Conservation (phyloP, 2,329 filamentous ascomycete genomes). For the Colletotrichum chrysophilum region DNA sequence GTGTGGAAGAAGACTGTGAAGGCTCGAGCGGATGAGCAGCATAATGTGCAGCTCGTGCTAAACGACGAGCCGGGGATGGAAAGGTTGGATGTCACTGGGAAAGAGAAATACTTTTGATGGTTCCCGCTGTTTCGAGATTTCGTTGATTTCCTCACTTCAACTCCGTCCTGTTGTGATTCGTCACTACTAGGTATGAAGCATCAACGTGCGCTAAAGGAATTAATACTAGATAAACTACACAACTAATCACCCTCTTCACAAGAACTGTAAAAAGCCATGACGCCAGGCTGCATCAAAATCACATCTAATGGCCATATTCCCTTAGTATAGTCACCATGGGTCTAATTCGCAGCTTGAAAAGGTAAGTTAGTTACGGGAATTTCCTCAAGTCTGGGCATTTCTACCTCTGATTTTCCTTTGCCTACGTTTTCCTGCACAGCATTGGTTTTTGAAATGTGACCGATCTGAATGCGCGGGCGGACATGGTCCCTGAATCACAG, state of each 20-base stretch:
- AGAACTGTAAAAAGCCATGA: background rate
- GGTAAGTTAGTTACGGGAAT: background rate
- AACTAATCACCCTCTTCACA: fast-evolving
- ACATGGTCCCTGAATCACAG: background rate
- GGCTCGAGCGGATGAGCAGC: background rate
- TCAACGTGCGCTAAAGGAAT: fast-evolving
- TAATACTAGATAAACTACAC: background rate
- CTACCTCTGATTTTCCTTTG: fast-evolving
- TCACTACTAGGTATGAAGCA: background rate
- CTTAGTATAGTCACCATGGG: background rate
- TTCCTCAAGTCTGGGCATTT: background rate
- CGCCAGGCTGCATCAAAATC: background rate
- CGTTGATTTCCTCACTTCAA: fast-evolving
- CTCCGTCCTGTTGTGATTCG: too few relatives aligned
- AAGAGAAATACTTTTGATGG: background rate
- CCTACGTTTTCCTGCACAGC: background rate
- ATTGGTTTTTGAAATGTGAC: background rate
- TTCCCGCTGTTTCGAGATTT: background rate
- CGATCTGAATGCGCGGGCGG: background rate
- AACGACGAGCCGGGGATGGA: background rate
- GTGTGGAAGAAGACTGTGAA: background rate
- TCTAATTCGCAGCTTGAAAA: background rate
- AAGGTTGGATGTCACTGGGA: background rate
- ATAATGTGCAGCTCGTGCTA: background rate
- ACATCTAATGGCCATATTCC: background rate